Conservation (phyloP, 257 asterid species). For the Euphrasia confusa region DNA sequence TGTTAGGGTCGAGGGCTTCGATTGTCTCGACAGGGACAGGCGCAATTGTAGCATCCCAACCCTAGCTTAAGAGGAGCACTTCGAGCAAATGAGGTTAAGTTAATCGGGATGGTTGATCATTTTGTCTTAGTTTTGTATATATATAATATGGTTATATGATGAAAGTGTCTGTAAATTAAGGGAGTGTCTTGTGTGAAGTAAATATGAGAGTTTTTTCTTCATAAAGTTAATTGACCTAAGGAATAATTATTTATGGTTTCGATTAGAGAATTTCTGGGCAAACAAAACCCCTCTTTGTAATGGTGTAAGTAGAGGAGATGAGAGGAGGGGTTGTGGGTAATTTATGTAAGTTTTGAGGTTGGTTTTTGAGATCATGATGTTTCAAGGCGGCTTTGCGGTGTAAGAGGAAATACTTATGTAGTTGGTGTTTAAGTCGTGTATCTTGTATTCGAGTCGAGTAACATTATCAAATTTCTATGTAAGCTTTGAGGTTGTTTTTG, state of each 20-base stretch:
- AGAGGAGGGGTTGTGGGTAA: slow-evolving; percentile 20
- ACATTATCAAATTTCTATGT: not conserved
- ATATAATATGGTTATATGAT: slow-evolving; percentile 21
- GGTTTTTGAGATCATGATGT: slow-evolving; percentile 31
- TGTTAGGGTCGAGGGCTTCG: slow-evolving; percentile 87
- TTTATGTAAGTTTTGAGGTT: slow-evolving; percentile 29
- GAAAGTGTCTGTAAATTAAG: slow-evolving; percentile 40
- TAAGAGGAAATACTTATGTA: not conserved
- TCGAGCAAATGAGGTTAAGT: not conserved
- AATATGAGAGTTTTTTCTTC: slow-evolving; percentile 29
- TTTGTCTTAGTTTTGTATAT: slow-evolving; percentile 33
- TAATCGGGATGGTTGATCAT: slow-evolving; percentile 18
- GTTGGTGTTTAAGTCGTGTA: not conserved
- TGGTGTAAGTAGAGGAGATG: slow-evolving; percentile 44
- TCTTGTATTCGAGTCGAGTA: not conserved
- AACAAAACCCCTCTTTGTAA: slow-evolving; percentile 26
- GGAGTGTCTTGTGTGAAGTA: slow-evolving; percentile 36
- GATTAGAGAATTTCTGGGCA: slow-evolving; percentile 17
- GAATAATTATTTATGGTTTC: slow-evolving; percentile 28
- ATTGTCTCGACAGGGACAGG: slow-evolving; percentile 86
- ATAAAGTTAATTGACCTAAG: slow-evolving; percentile 29
- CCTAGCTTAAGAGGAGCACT: slow-evolving; percentile 41
- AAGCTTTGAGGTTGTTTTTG: not conserved
- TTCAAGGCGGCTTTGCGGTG: slow-evolving; percentile 29
- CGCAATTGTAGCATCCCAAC: slow-evolving; percentile 91